Evolutionary conservation across 2,329 filamentous ascomycete species (phyloP), one percentile per base, ranked within the genome.

Genomic region (Alternaria sp.): DNA sequence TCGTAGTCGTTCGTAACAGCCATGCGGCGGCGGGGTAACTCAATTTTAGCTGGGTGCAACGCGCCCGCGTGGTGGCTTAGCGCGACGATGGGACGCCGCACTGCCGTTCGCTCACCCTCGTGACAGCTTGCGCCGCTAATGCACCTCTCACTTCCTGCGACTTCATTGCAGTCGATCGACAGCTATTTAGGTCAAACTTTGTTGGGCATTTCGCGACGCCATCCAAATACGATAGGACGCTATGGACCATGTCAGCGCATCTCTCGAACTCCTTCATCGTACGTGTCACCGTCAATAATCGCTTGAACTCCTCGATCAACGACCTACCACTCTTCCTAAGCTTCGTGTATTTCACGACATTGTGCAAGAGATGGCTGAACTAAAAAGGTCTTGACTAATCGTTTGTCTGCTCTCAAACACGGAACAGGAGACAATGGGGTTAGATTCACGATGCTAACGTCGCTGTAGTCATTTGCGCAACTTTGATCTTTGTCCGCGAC

Each of bases 401-500:
- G n/a, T 25, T 23, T 25, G 49, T 51, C 30, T 15, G 14, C 21
- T 23, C 20, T 41, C 49, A 53, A 23, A 53, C 5, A 53, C 21
- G 10, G 5, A 20, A 44, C n/a, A 44, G n/a, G 20, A 55, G 21
- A 44, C 15, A 10, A 26, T 20, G 26, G n/a, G 14, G n/a, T 15
- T 20, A 15, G 5, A n/a, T 15, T n/a, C 37, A 10, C 8, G 20
- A 30, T 37, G 56, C 63, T 65, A 50, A 65, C 26, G 15, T 15
- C 20, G 26, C 15, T 12, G 18, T 20, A 67, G 65, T 66, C 14
- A 54, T 70, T 23, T 65, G 67, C 49, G 57, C 58, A 44, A 70
- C 67, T 7, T 51, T 68, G 20, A 46, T 67, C 43, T 70, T 68
- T 44, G 68, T 70, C n/a, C 67, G 66, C 33, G 61, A 68, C 20